Percentiles rank a stretch among this genome's conserved stretches.
Evolutionary conservation across 306 rosid species (phyloP).

Genomic region (Luffa acutangula): DNA sequence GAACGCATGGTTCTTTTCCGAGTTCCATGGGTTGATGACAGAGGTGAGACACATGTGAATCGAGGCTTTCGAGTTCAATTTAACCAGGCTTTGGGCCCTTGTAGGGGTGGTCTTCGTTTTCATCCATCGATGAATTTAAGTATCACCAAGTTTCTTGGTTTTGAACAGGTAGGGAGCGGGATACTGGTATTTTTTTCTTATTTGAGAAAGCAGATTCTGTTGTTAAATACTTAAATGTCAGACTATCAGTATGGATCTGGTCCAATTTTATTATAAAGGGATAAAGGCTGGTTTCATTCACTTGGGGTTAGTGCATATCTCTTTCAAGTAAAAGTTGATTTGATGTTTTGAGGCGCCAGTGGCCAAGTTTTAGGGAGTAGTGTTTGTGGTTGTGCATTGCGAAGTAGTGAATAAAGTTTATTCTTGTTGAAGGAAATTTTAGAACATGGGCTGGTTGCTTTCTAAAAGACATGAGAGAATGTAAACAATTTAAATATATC

Average conservation of each 20-base stretch:
- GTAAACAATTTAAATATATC: background rate
- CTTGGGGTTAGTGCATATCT: background rate
- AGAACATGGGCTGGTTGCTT: background rate
- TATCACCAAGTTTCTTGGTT: slow-evolving; percentile 86
- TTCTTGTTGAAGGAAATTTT: background rate
- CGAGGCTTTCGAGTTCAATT: slow-evolving; percentile 89
- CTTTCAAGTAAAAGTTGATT: slow-evolving; percentile 1
- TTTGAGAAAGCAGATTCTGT: background rate
- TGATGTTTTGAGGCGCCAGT: background rate
- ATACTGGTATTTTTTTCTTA: slow-evolving; percentile 9
- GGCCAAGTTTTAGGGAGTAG: background rate
- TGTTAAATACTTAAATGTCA: slow-evolving; percentile 1
- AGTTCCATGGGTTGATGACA: slow-evolving; percentile 95
- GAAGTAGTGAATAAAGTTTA: background rate
- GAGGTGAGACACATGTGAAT: slow-evolving; percentile 80
- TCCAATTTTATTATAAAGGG: background rate
- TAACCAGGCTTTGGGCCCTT: slow-evolving; percentile 94
- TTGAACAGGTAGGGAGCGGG: slow-evolving; percentile 64
- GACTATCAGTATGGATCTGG: background rate
- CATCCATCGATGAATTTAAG: slow-evolving; percentile 86
- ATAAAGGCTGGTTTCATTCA: background rate
- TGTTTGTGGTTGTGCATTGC: background rate
- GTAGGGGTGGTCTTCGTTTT: slow-evolving; percentile 92
- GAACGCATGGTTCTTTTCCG: slow-evolving; percentile 84
- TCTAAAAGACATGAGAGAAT: background rate